A percentile compares a stretch with the other conserved stretches of the same genome.
Conservation (phyloP, 495 filamentous ascomycete genomes). For the Pyrenula aspistea region DNA sequence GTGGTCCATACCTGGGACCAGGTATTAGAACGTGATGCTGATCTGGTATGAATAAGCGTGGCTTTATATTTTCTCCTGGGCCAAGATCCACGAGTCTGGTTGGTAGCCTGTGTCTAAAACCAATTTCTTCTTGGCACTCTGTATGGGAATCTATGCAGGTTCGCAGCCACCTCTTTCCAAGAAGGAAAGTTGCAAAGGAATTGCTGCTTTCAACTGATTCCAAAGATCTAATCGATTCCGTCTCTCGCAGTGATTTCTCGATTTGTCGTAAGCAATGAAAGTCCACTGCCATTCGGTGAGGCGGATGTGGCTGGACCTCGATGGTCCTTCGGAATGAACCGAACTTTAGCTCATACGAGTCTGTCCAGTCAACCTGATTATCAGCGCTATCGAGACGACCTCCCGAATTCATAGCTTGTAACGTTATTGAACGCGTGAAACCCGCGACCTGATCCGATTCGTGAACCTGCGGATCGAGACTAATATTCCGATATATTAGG, state of each 20-base stretch:
- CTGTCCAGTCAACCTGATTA: no score
- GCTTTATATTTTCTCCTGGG: not conserved
- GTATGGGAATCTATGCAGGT: not conserved
- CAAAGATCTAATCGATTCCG: no score
- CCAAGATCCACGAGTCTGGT: not conserved
- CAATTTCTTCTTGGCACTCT: not conserved
- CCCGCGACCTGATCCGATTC: no score
- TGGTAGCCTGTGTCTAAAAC: not conserved
- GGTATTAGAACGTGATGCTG: no score
- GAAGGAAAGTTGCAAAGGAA: not conserved
- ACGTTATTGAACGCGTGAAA: no score
- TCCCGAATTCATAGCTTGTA: no score
- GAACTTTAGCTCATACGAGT: no score
- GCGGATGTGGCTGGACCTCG: not conserved
- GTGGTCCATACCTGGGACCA: not conserved
- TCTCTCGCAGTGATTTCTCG: not conserved
- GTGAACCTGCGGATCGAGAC: not conserved
- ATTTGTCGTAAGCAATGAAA: not conserved
- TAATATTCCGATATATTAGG: not conserved
- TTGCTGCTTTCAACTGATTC: not conserved
- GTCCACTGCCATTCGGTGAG: not conserved
- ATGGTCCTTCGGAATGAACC: not conserved
- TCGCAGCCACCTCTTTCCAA: not conserved
- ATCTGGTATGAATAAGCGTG: no score
- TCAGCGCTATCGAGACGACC: no score